Base-by-base conservation (phyloP, 139 green algal species). In the Chlamydomonas sp. region DNA sequence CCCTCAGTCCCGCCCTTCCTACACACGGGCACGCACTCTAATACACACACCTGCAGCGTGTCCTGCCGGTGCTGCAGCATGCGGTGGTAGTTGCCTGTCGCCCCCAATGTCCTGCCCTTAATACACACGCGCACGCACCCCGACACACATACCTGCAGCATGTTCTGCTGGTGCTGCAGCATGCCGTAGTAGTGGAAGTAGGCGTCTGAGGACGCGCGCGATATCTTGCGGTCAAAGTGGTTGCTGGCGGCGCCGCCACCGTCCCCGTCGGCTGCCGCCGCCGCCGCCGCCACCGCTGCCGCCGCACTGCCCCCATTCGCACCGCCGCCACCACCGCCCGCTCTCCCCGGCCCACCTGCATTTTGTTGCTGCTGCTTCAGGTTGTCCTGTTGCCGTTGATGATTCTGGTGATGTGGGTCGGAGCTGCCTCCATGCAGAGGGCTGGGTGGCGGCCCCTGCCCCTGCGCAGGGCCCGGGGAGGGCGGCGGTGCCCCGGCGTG, bases 41-140 rank as follows among this genome's bases (percentile, higher is more conserved):
- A 62, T 31, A 60, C 67, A 61, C 90, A 1, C 67, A 92, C 94
- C 91, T 96, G 94, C 17, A 97, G 93, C 94, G 96, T 97, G 91
- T 96, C 96, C 87, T 99, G 97, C 92, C 99, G 97, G 90, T 99
- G 96, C 89, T 96, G 92, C 67, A 99, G 93, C 92, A 95, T 95
- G 71, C 93, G 88, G 63, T 96, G 15, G 31, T 49, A 49, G 31
- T 49, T 0, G 61, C 77, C 62, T 18, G 20, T 18, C 18, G 5
- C 77, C 49, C 49, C 31, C 49, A 8, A 31, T 17, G 6, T 49
- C 73, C 31, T 8, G 6, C 73, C 73, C 49, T 49, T 62, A 6
- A 17, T 4, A 66, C 5, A 68, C 68, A n/a, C 57, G 7, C 77
- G 8, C 79, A 77, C 15, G 3, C 2, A 2, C 71, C 12, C 16